A percentile compares a stretch with the other conserved stretches of the same genome.
Conservation (phyloP, 1,139 yeast species). For the Spencermartinsiella ligniputridi region DNA sequence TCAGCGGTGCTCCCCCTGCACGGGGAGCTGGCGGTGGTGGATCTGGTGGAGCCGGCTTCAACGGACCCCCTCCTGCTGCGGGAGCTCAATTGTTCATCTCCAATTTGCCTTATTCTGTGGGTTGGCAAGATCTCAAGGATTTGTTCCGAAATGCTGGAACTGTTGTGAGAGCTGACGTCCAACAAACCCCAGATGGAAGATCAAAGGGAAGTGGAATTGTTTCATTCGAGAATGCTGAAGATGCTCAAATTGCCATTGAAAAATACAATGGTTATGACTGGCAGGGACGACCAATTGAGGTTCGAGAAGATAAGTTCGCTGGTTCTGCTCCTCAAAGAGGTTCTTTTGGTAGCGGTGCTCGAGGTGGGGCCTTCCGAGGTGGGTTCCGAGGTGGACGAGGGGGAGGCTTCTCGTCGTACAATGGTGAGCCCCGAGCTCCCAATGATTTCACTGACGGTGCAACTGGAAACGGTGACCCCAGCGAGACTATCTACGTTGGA, state of each 20-base stretch:
- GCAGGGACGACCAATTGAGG: constrained; percentile 85
- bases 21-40: constrained; percentile 1
- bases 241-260: constrained; percentile 87
- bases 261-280: constrained; percentile 90
- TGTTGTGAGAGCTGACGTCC: constrained; percentile 77
- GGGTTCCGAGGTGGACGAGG: constrained; percentile 42
- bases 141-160: constrained; percentile 73
- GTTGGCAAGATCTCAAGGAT: constrained; percentile 85
- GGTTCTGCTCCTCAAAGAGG: not conserved
- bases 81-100: constrained; percentile 70
- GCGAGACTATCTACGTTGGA: constrained; percentile 61
- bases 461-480: constrained; percentile 57
- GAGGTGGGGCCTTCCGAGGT: constrained; percentile 29
- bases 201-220: constrained; percentile 89
- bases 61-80: constrained; percentile 17
- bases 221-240: constrained; percentile 78
- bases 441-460: constrained; percentile 61
- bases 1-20: constrained; percentile 10
- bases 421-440: constrained; percentile 24
- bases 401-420: constrained; percentile 12
- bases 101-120: constrained; percentile 72
- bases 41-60: constrained; percentile 17
- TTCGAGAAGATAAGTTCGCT: constrained; percentile 42
- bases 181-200: constrained; percentile 63
- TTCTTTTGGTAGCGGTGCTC: constrained; percentile 46